These are phyloP conservation scores for Suillus plorans DNA, from an alignment of 768 basidiomycete species.

Conservation along the genomic window DNA sequence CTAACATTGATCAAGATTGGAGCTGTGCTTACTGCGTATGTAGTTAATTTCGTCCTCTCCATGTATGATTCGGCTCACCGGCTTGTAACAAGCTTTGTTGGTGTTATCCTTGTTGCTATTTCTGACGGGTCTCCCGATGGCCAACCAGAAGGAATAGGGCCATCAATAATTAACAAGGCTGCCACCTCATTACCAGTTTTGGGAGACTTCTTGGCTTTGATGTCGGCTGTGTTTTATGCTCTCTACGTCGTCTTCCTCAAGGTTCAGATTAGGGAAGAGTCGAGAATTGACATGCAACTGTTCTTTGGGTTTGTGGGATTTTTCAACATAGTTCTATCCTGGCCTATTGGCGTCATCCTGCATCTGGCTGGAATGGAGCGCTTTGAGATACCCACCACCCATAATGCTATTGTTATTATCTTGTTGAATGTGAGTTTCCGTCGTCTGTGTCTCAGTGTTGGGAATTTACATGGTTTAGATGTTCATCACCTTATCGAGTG, in stretches of 20 bases:
- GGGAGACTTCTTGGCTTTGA: constrained; percentile 81
- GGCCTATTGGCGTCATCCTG: constrained; percentile 78
- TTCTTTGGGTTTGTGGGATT: constrained; percentile 95
- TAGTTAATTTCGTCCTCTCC: background rate
- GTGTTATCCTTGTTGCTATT: constrained; percentile 85
- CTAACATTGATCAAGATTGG: constrained; percentile 70
- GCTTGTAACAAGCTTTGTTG: constrained; percentile 57
- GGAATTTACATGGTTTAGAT: constrained; percentile 47
- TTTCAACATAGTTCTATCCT: constrained; percentile 73
- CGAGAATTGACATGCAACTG: constrained; percentile 87
- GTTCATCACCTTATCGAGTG: constrained; percentile 79
- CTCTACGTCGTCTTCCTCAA: constrained; percentile 89
- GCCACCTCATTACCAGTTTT: constrained; percentile 34
- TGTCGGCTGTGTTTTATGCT: constrained; percentile 88
- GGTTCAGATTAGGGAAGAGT: constrained; percentile 77
- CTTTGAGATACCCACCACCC: constrained; percentile 67
- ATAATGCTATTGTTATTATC: constrained; percentile 47
- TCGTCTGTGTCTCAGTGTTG: background rate
- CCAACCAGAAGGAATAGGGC: constrained; percentile 6
- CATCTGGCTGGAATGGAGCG: constrained; percentile 70
- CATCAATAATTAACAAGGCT: constrained; percentile 15
- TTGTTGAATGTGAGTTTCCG: constrained; percentile 51
- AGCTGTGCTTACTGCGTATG: constrained; percentile 79
- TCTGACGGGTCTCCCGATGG: constrained; percentile 60
- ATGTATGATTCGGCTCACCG: constrained; percentile 2